These are phyloP conservation scores for Jimgerdemannia lactiflua DNA, from an alignment of 192 early-diverging fungal genomes.

Conservation along the genomic window DNA sequence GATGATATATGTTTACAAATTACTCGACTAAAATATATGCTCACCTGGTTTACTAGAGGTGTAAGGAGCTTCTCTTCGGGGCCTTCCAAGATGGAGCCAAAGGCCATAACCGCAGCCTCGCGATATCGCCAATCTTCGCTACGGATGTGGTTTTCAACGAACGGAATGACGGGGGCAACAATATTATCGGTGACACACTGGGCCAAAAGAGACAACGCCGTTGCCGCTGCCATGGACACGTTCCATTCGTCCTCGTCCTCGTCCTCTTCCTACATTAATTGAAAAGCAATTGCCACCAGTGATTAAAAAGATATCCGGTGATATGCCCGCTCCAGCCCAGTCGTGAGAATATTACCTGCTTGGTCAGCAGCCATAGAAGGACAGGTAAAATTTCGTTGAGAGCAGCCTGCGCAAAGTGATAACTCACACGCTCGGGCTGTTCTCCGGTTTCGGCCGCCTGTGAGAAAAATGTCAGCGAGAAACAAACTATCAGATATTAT, in stretches of 20 bases:
- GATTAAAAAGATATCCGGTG: conserved; percentile 7
- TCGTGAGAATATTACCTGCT: conserved; percentile 42
- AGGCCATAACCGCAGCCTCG: conserved; percentile 98
- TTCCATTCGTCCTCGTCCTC: conserved; percentile 99
- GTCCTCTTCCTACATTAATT: conserved; percentile 76
- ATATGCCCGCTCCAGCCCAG: background rate
- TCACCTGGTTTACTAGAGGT: conserved; percentile 65
- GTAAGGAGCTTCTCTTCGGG: conserved; percentile 62
- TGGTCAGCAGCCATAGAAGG: conserved; percentile 86
- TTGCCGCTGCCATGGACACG: conserved; percentile 96
- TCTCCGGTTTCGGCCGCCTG: conserved; percentile 50
- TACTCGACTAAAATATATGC: background rate
- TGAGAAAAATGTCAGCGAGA: background rate
- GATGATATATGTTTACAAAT: background rate
- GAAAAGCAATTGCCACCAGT: background rate
- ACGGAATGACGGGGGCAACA: conserved; percentile 82
- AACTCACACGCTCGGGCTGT: conserved; percentile 45
- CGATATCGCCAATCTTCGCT: conserved; percentile 89
- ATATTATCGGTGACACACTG: conserved; percentile 79
- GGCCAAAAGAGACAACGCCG: conserved; percentile 88
- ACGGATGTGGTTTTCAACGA: conserved; percentile 84
- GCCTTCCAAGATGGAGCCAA: conserved; percentile 97
- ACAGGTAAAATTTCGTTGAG: conserved; percentile 82
- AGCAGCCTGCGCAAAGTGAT: conserved; percentile 77
- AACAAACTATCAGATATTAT: background rate